Conservation (phyloP, 116 monocot genomes). For the Zostera marina region DNA sequence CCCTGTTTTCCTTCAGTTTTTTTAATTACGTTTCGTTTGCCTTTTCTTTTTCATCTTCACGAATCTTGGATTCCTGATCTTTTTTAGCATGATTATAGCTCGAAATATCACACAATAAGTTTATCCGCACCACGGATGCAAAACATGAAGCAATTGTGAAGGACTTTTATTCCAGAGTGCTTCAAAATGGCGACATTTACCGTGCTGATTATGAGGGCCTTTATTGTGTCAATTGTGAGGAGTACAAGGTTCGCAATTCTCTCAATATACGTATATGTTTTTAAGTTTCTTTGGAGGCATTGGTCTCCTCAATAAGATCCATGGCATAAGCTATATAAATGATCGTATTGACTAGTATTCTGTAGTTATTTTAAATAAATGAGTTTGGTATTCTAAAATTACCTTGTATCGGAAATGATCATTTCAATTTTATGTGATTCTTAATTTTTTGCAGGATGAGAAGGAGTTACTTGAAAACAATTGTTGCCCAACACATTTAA, state of each 20-base stretch:
- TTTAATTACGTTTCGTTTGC: background rate
- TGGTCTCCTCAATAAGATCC: no score
- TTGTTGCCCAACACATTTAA: slow-evolving; percentile 75
- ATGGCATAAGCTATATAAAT: no score
- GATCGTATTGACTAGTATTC: no score
- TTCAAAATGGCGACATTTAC: slow-evolving; percentile 77
- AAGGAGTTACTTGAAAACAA: slow-evolving; percentile 84
- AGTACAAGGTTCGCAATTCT: slow-evolving; percentile 64
- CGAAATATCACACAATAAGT: slow-evolving; percentile 77
- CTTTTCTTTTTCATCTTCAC: background rate
- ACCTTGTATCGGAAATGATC: no score
- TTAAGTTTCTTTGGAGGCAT: no score
- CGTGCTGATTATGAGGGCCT: slow-evolving; percentile 89
- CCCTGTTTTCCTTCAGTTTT: background rate
- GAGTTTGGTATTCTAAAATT: no score
- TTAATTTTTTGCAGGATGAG: slow-evolving; percentile 51
- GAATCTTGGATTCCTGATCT: background rate
- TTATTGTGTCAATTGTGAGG: slow-evolving; percentile 92
- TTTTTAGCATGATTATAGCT: slow-evolving; percentile 36
- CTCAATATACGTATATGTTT: background rate
- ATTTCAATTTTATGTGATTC: background rate
- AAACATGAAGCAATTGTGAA: slow-evolving; percentile 77
- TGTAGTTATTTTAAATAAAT: no score
- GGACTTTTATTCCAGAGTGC: slow-evolving; percentile 83
- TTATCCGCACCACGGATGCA: slow-evolving; percentile 81